Percentiles rank a stretch among this genome's conserved stretches.
Conservation (phyloP, 768 basidiomycete genomes). For the Pluteus cervinus region DNA sequence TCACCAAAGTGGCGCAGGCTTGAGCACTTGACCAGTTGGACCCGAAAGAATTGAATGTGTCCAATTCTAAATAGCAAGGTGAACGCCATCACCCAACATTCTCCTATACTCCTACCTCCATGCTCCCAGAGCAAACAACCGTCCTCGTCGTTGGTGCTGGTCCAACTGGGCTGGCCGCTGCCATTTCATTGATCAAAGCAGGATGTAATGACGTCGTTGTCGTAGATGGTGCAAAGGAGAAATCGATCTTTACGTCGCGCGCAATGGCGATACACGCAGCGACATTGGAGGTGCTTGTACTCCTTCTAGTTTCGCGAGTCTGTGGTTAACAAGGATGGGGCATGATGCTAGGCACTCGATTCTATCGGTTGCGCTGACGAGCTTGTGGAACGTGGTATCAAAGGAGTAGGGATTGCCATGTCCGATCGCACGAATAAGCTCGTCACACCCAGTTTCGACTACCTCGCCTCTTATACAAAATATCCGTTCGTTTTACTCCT, state of each 20-base stretch:
- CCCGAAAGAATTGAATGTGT: too few relatives aligned
- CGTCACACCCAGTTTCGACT: slow-evolving; percentile 21
- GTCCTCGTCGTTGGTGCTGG: slow-evolving; percentile 47
- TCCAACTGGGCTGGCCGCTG: slow-evolving; percentile 40
- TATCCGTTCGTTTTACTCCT: slow-evolving; percentile 38
- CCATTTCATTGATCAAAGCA: slow-evolving; percentile 38
- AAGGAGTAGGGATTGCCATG: slow-evolving; percentile 17
- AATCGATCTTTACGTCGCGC: slow-evolving; percentile 24
- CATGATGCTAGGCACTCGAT: slow-evolving; percentile 38
- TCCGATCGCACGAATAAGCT: slow-evolving; percentile 24
- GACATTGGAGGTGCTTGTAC: slow-evolving; percentile 40
- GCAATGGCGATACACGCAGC: slow-evolving; percentile 44
- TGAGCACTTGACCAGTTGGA: too few relatives aligned
- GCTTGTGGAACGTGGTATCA: slow-evolving; percentile 31
- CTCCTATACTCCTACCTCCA: slow-evolving; percentile 1
- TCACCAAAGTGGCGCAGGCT: too few relatives aligned
- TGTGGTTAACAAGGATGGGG: too few relatives aligned
- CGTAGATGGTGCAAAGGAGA: slow-evolving; percentile 36
- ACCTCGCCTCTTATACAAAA: slow-evolving; percentile 32
- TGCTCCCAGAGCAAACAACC: slow-evolving; percentile 24
- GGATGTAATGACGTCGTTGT: slow-evolving; percentile 34
- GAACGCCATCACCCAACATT: too few relatives aligned
- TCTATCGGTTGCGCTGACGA: slow-evolving; percentile 33
- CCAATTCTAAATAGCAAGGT: too few relatives aligned
- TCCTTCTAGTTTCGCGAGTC: not conserved